Evolutionary conservation across 352 stramenopile species (phyloP), one percentile per base, ranked within the genome.

Genomic region (Phytopythium kandeliae): DNA sequence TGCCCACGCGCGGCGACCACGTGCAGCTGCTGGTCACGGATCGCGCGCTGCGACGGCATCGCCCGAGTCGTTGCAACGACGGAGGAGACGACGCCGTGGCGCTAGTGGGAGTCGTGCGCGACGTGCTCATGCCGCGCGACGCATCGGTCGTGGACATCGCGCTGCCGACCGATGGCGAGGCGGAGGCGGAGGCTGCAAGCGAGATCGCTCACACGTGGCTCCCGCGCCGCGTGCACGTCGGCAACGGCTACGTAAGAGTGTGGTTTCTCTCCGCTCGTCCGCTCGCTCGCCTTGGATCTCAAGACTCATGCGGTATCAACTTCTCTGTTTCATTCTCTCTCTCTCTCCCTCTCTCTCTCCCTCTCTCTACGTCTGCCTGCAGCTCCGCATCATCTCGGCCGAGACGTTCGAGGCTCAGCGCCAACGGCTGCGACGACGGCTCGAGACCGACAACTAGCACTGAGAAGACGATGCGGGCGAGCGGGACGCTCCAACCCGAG

Each of bases 201-300:
- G n/a, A n/a, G n/a, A n/a, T n/a, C n/a, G n/a, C n/a, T n/a, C n/a
- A n/a, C n/a, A n/a, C n/a, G n/a, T n/a, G n/a, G n/a, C n/a, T n/a
- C n/a, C n/a, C n/a, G n/a, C n/a, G n/a, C n/a, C n/a, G n/a, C n/a
- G 55, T 83, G 11, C 73, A 77, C 37, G 62, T 85, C 25, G 53
- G 74, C 54, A 78, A 85, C 26, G 74, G 71, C 57, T 85, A 78
- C 35, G 73, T 85, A 41, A 40, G 34, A 25, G 4, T 9, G 28
- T n/a, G n/a, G n/a, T n/a, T n/a, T n/a, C n/a, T n/a, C n/a, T n/a
- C n/a, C n/a, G n/a, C n/a, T n/a, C n/a, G n/a, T n/a, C n/a, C n/a
- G n/a, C n/a, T n/a, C n/a, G n/a, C n/a, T n/a, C n/a, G n/a, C n/a
- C n/a, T n/a, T n/a, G n/a, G n/a, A n/a, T n/a, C n/a, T n/a, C n/a